phyloP scores from a whole-genome alignment of 306 rosid genomes.

The Canavalia ensiformis region DNA sequence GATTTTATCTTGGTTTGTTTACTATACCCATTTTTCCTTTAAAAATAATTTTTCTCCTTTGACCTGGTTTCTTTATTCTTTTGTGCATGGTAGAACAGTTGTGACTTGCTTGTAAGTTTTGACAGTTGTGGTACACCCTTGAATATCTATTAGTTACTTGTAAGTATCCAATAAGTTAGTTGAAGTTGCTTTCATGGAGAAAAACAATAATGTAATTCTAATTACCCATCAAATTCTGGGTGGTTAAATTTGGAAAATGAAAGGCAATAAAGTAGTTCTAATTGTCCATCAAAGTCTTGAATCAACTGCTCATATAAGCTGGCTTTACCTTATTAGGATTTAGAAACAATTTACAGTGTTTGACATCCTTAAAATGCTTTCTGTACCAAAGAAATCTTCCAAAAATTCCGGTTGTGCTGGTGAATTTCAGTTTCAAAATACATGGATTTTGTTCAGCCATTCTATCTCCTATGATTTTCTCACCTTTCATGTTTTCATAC shows the following conservation, averaged over 20 bases:
- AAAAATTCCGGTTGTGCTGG: background rate
- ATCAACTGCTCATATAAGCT: background rate
- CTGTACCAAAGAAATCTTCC: constrained; percentile 3
- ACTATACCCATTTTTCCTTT: background rate
- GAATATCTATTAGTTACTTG: constrained; percentile 25
- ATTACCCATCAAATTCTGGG: background rate
- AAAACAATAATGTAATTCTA: background rate
- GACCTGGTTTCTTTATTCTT: constrained; percentile 25
- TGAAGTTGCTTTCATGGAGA: background rate
- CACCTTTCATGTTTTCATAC: background rate
- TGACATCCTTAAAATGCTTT: constrained; percentile 7
- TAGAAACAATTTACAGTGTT: background rate
- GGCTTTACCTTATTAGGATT: background rate
- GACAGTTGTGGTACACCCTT: background rate
- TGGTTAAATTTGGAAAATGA: background rate
- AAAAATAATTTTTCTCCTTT: background rate
- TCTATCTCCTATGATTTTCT: constrained; percentile 1
- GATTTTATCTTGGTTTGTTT: constrained; percentile 27
- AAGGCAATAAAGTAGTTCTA: background rate
- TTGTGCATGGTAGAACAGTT: constrained; percentile 5
- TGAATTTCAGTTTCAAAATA: constrained; percentile 20
- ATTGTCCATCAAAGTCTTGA: background rate
- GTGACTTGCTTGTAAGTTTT: constrained; percentile 26
- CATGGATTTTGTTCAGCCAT: background rate
- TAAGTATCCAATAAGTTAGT: background rate